Evolutionary conservation across 2,329 filamentous ascomycete species (phyloP).

Genomic region (Penicillium sp.): DNA sequence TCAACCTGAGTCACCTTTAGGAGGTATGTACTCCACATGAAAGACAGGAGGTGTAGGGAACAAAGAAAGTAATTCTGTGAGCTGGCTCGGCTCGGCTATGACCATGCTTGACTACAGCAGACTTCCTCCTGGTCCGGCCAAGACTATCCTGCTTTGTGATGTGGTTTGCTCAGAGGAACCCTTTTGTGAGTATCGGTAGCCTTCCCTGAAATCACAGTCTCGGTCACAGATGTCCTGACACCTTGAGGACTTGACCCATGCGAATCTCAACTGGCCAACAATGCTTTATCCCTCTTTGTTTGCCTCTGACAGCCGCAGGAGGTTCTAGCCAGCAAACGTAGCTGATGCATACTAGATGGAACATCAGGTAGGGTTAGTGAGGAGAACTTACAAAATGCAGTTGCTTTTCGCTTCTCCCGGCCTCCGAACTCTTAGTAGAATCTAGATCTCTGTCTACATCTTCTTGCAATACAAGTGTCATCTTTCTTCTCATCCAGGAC

Average conservation of each 20-base stretch:
- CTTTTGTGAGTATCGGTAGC: conserved; percentile 4
- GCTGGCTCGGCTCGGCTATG: conserved; percentile 3
- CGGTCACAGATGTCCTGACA: background rate
- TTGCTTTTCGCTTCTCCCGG: too few species aligned
- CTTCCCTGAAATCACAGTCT: conserved; percentile 1
- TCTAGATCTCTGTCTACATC: too few species aligned
- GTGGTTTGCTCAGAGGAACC: background rate
- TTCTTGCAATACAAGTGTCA: too few species aligned
- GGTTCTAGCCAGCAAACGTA: background rate
- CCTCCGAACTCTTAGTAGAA: too few species aligned
- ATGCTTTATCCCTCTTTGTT: conserved; percentile 1
- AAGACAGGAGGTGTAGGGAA: too few species aligned
- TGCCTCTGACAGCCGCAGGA: background rate
- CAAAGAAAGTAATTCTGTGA: background rate
- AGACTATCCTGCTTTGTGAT: conserved; percentile 11
- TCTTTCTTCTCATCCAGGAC: too few species aligned
- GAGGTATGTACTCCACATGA: background rate
- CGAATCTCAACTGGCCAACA: background rate
- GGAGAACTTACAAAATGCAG: too few species aligned
- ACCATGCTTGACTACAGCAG: too few species aligned
- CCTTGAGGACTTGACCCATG: background rate
- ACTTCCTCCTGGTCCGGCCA: conserved; percentile 1
- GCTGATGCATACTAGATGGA: background rate
- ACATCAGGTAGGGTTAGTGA: too few species aligned
- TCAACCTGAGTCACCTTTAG: background rate